Evolutionary conservation across 495 filamentous ascomycete genomes (phyloP).

Genomic region (Neurospora sp.): DNA sequence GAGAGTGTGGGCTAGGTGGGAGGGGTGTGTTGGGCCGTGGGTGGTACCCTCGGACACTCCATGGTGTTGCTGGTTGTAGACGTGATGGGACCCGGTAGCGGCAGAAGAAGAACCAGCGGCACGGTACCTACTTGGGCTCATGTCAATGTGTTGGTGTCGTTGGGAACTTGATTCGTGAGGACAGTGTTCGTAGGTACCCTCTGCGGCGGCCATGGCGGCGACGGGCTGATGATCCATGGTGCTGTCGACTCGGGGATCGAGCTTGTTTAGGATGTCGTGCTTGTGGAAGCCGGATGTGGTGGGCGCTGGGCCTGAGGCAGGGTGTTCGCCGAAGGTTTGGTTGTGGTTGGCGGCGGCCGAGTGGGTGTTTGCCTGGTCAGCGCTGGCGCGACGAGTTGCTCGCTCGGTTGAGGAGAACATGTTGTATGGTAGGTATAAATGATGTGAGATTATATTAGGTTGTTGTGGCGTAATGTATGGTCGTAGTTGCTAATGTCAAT

Average conservation of each 20-base stretch:
- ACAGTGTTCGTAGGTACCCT: conserved; percentile 24
- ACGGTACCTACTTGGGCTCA: conserved; percentile 1
- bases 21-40: conserved; percentile 22
- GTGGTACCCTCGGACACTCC: conserved; percentile 24
- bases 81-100: not conserved
- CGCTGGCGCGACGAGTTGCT: not conserved
- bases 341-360: not conserved
- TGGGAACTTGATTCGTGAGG: conserved; percentile 27
- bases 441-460: not conserved
- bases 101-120: conserved; percentile 1
- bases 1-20: conserved; percentile 23
- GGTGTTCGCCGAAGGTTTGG: conserved; percentile 13
- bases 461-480: not conserved
- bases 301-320: conserved; percentile 20
- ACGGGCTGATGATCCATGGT: conserved; percentile 30
- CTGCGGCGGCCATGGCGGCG: conserved; percentile 9
- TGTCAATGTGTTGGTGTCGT: not conserved
- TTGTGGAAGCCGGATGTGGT: conserved; percentile 37
- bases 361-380: not conserved
- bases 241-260: conserved; percentile 51
- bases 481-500: not conserved
- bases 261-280: conserved; percentile 57
- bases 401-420: not conserved
- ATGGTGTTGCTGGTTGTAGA: conserved; percentile 5
- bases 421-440: not conserved